phyloP scores from a whole-genome alignment of 352 stramenopile genomes.

The Globisporangium polare region DNA sequence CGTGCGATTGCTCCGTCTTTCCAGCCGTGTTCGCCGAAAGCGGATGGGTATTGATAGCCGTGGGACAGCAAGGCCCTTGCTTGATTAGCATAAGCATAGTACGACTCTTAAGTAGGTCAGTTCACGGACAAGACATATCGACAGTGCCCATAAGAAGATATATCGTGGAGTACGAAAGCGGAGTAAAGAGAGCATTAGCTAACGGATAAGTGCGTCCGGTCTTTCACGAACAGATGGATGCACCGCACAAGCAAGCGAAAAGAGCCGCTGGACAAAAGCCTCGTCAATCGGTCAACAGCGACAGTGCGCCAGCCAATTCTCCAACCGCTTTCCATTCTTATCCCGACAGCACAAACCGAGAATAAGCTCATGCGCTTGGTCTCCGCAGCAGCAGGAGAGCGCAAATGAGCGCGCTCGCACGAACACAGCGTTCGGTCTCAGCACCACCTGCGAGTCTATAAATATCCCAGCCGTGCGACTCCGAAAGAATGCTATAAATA shows the following conservation, averaged over 20 bases:
- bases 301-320: background rate
- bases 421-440: background rate
- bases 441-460: background rate
- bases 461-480: background rate
- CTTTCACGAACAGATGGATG: constrained; percentile 9
- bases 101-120: background rate
- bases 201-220: constrained; percentile 2
- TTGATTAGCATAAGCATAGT: too few relatives aligned
- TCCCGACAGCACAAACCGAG: background rate
- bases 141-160: background rate
- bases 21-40: constrained; percentile 15
- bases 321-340: constrained; percentile 8
- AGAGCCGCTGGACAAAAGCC: background rate
- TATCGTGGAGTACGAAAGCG: background rate
- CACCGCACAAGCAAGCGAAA: background rate
- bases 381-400: background rate
- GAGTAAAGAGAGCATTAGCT: constrained; percentile 5
- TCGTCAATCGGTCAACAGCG: constrained; percentile 11
- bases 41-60: constrained; percentile 12
- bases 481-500: background rate
- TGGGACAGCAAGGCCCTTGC: constrained; percentile 8
- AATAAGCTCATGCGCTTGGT: too few relatives aligned
- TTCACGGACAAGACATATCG: too few relatives aligned
- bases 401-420: background rate
- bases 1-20: constrained; percentile 10